Evolutionary conservation across 805 yeast genomes (phyloP), one percentile per base, ranked within the genome.

Genomic region (Yamadazyma paraphyllophila): DNA sequence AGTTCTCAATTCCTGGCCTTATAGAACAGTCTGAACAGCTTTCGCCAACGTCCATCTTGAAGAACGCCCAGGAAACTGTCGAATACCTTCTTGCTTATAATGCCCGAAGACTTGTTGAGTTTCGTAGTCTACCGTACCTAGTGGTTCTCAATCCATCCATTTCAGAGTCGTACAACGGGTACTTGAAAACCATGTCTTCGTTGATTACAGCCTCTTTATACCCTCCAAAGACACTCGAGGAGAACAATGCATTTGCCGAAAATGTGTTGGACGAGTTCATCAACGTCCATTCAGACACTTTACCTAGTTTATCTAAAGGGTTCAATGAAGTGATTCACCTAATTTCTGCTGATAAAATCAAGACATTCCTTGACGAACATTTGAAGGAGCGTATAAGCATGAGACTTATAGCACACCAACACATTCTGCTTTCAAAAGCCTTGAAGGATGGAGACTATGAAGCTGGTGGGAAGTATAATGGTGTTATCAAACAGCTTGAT

Each of bases 111-210:
- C 63, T 90, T 13, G 74, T 76, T 27, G 84, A 83, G 25, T 80
- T 92, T 52, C 77, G 92, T 51, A 71, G 76, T 36, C 67, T 92
- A 44, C 97, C 97, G 0, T 92, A 89, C 61, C 76, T 91, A 54
- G 89, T 85, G 39, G 84, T 90, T 45, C 65, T 92, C 50, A 92
- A 92, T 60, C 97, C 97, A 5, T 81, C 88, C 56, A 83, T 92
- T 42, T 85, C 92, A 9, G 80, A 80, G 54, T 83, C 87, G 16
- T 88, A 89, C 68, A 74, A 80, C 55, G 66, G 83, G 39, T 92
- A 92, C 66, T 68, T 88, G 51, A 73, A 80, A 46, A 83, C 96
- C 2, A 76, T 89, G 69, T 66, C 65, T 14, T 57, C 61, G 25
- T 57, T 67, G 42, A 55, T 67, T 41, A 57, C 57, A 5, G 71